Base-by-base conservation (phyloP, 192 early-diverging fungal genomes). In the Coemansia sp. region DNA sequence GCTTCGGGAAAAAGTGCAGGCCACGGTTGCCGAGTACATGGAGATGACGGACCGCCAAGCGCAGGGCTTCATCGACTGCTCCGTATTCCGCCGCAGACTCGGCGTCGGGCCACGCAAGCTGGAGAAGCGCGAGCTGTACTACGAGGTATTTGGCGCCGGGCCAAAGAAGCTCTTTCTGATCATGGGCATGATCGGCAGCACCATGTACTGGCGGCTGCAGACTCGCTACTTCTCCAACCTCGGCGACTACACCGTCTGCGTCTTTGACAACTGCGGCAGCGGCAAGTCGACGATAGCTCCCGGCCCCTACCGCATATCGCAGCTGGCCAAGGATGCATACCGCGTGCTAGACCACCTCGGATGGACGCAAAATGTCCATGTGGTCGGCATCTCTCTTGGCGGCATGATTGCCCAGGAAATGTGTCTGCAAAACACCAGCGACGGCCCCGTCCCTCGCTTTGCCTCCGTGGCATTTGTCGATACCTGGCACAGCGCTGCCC, bases 241-340 rank as follows among this genome's bases (percentile, higher is more conserved):
- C 22, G 82, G 83, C 18, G 84, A 89, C 42, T 93, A 86, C 64
- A 87, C 86, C 3, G 78, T 87, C 5, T 83, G 88, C 24, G 83
- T 92, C 18, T 93, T 93, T 64, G 93, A 95, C 60, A 95, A 95
- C 83, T 82, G 91, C 46, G 93, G 91, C 13, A 83, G 86, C 30
- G 93, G 93, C 10, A 68, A 73, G 60, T 74, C 65, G 4, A 63
- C 67, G 1, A 53, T 78, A 7, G 52, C 67, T 2, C 50, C 60
- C 1, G 72, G 77, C 4, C 69, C 76, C 0, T 73, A 65, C 56
- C 86, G 84, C 27, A 87, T 89, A 9, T 80, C 84, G n/a, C 88
- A 90, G 64, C 84, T 95, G 85, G 92, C 92, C 6, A 60, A 79
- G 23, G 93, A 95, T 59, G 84, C 88, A 0, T 64, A 77, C 13